Evolutionary conservation across 192 early-diverging fungal genomes (phyloP).

Genomic region (Kickxella alabastrina): DNA sequence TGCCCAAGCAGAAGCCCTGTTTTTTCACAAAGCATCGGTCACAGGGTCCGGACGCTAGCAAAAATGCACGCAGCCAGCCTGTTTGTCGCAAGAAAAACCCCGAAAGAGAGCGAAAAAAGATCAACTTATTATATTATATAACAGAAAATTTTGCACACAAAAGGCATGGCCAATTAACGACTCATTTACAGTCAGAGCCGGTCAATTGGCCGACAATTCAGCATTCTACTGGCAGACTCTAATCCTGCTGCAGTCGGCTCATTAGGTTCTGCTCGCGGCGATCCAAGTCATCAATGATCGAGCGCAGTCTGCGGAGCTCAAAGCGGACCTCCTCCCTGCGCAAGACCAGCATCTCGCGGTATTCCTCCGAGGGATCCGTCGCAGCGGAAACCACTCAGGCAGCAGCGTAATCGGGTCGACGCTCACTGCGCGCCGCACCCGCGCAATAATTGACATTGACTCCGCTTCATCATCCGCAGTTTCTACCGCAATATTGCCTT

Average conservation of each 20-base stretch:
- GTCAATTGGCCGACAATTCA: too few species aligned
- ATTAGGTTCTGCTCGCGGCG: slow-evolving; percentile 18
- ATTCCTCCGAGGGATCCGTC: slow-evolving; percentile 60
- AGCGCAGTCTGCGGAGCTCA: slow-evolving; percentile 18
- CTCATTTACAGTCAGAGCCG: too few species aligned
- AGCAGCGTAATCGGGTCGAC: slow-evolving; percentile 47
- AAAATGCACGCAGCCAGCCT: too few species aligned
- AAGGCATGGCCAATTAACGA: too few species aligned
- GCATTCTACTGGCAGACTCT: too few species aligned
- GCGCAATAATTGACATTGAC: slow-evolving; percentile 13
- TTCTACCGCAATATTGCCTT: background rate
- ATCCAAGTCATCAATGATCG: slow-evolving; percentile 18
- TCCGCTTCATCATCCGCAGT: slow-evolving; percentile 6
- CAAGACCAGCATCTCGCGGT: slow-evolving; percentile 52
- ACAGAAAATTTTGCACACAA: too few species aligned
- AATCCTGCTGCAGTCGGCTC: background rate
- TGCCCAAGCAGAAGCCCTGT: too few species aligned
- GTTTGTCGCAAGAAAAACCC: too few species aligned
- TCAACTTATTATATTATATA: too few species aligned
- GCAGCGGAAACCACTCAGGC: slow-evolving; percentile 61
- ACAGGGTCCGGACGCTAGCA: too few species aligned
- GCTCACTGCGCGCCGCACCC: slow-evolving; percentile 11
- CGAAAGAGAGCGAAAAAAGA: too few species aligned
- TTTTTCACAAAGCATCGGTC: too few species aligned
- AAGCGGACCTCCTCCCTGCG: slow-evolving; percentile 14